These are phyloP conservation scores for Sugiyamaella castrensis DNA, from an alignment of 1,139 yeast species.

Conservation along the genomic window DNA sequence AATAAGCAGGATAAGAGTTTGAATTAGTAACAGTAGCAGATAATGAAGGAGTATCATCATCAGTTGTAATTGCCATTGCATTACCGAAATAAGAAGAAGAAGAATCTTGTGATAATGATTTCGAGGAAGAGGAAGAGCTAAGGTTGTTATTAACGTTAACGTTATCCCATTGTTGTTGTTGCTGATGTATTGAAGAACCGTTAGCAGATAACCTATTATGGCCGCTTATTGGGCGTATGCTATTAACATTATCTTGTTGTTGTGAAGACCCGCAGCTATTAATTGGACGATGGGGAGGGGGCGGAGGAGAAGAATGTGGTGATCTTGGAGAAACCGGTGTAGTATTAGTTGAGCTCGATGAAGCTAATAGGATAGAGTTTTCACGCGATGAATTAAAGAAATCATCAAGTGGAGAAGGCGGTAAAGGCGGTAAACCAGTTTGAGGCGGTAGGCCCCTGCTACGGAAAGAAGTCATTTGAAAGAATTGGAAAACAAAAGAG, in stretches of 20 bases:
- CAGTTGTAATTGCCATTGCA: constrained; percentile 5
- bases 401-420: constrained; percentile 8
- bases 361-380: background rate
- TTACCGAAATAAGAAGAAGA: constrained; percentile 4
- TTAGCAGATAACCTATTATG: too few species aligned
- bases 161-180: too few species aligned
- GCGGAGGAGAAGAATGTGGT: constrained; percentile 3
- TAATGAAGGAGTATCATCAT: background rate
- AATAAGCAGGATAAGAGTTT: constrained; percentile 2
- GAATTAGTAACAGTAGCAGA: background rate
- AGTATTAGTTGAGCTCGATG: background rate
- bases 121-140: too few species aligned
- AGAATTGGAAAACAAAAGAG: background rate
- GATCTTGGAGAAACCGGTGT: constrained; percentile 2
- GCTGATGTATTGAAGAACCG: too few species aligned
- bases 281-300: background rate
- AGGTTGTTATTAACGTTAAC: too few species aligned
- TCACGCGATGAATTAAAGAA: background rate
- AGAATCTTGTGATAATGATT: background rate
- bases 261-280: background rate
- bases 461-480: constrained; percentile 1
- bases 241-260: too few species aligned
- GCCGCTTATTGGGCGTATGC: too few species aligned
- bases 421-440: constrained; percentile 12
- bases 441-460: constrained; percentile 9